These are phyloP conservation scores for Didymella pomorum DNA, from an alignment of 2,329 filamentous ascomycete genomes.

Conservation along the genomic window DNA sequence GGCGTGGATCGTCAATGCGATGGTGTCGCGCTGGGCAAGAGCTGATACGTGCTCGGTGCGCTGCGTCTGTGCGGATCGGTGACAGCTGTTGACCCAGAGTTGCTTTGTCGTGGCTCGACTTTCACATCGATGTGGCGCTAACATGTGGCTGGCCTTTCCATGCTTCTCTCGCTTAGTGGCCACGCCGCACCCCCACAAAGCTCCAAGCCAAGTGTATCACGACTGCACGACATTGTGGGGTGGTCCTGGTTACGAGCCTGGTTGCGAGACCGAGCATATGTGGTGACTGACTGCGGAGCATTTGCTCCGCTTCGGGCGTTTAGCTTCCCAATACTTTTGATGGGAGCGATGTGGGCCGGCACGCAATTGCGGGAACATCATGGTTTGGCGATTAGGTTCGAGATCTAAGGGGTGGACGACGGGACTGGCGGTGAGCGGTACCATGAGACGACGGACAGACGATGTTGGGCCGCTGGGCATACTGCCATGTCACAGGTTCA, in stretches of 20 bases:
- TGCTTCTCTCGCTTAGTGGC: conserved; percentile 15
- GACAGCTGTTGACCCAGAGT: conserved; percentile 24
- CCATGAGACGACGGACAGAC: background rate
- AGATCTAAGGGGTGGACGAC: conserved; percentile 17
- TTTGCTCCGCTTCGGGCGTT: conserved; percentile 18
- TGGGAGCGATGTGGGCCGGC: conserved; percentile 18
- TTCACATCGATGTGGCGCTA: conserved; percentile 13
- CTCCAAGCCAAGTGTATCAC: conserved; percentile 23
- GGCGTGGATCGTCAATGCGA: conserved; percentile 11
- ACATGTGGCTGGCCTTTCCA: conserved; percentile 10
- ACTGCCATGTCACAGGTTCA: background rate
- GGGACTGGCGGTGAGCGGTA: conserved; percentile 17
- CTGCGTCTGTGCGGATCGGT: conserved; percentile 24
- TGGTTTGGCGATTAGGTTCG: conserved; percentile 18
- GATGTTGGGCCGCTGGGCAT: background rate
- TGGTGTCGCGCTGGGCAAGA: conserved; percentile 5
- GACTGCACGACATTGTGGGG: conserved; percentile 28
- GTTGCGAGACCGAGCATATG: conserved; percentile 19
- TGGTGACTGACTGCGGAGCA: conserved; percentile 17
- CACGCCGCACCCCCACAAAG: conserved; percentile 16
- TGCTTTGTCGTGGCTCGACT: conserved; percentile 15
- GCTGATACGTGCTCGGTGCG: conserved; percentile 18
- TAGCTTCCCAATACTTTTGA: conserved; percentile 15
- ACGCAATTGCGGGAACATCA: conserved; percentile 14
- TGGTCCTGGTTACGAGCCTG: no score